Conservation (phyloP, 2,329 filamentous ascomycete species). For the Diaporthe citri region DNA sequence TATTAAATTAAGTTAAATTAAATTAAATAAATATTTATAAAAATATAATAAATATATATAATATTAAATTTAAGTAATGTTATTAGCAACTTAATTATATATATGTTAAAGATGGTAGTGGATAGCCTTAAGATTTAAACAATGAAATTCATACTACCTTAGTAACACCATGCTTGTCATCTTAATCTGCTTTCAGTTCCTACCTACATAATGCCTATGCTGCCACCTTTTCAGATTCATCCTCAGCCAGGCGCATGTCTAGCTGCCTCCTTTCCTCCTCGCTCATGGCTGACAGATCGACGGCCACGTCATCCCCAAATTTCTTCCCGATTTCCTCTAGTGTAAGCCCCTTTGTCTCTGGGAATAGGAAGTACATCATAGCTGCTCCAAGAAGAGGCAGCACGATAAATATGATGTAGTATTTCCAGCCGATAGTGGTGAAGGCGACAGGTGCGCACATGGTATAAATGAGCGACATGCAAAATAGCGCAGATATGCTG, state of each 20-base stretch:
- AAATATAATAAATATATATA: no score
- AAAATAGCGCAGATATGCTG: conserved; percentile 26
- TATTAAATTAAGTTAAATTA: no score
- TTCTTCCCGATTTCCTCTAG: conserved; percentile 38
- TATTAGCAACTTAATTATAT: no score
- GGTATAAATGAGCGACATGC: conserved; percentile 33
- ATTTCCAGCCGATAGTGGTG: conserved; percentile 34
- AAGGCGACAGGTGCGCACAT: conserved; percentile 40
- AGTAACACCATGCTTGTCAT: not conserved
- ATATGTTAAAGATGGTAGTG: no score
- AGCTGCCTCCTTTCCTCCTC: not conserved
- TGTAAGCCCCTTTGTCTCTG: conserved; percentile 39
- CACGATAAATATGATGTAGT: conserved; percentile 41
- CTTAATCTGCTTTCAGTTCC: not conserved
- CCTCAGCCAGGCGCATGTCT: not conserved
- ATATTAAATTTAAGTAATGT: no score
- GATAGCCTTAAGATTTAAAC: no score
- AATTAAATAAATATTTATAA: no score
- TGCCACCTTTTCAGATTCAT: not conserved
- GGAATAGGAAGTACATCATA: conserved; percentile 38
- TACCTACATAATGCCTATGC: not conserved
- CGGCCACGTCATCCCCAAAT: not conserved
- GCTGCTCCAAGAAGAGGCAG: conserved; percentile 36
- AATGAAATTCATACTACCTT: not conserved
- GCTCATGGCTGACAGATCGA: conserved; percentile 3